A percentile compares a stretch with the other conserved stretches of the same genome.
These are phyloP conservation scores for Pseudisothecium myosuroides DNA, from an alignment of 225 moss, liverwort and hornwort genomes.

Conservation along the genomic window DNA sequence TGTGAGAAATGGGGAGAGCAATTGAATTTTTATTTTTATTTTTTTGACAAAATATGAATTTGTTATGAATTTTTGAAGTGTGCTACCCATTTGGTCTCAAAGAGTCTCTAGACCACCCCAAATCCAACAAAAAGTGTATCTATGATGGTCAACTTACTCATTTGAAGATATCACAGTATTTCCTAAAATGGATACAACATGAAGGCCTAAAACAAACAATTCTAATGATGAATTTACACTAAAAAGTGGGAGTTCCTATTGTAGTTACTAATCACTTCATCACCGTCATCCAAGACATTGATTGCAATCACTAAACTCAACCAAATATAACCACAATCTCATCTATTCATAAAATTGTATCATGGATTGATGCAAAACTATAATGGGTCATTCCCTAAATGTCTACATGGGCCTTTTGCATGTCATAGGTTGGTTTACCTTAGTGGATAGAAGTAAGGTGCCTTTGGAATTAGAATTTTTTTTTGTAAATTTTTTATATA, in stretches of 20 bases:
- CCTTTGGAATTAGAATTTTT: too few species aligned
- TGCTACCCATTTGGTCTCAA: fast-evolving
- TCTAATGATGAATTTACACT: neutral
- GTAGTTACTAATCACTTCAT: neutral
- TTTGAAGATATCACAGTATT: neutral
- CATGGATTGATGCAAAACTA: too few species aligned
- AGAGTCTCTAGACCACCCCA: fast-evolving
- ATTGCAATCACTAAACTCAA: neutral
- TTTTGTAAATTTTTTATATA: neutral
- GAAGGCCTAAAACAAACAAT: neutral
- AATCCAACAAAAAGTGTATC: neutral
- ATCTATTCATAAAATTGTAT: neutral
- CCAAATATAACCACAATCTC: neutral
- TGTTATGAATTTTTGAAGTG: neutral
- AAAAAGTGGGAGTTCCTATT: neutral
- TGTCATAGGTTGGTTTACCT: neutral
- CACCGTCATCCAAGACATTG: neutral
- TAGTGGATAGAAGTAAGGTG: too few species aligned
- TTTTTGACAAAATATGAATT: neutral
- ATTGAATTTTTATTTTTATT: neutral
- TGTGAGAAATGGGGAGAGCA: too few species aligned
- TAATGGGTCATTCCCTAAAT: neutral
- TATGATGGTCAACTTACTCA: neutral
- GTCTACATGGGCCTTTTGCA: neutral
- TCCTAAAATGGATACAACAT: fast-evolving